A percentile compares a stretch with the other conserved stretches of the same genome.
Evolutionary conservation across 345 rosid genomes (phyloP).

Genomic region (Eutrema heterophyllum): DNA sequence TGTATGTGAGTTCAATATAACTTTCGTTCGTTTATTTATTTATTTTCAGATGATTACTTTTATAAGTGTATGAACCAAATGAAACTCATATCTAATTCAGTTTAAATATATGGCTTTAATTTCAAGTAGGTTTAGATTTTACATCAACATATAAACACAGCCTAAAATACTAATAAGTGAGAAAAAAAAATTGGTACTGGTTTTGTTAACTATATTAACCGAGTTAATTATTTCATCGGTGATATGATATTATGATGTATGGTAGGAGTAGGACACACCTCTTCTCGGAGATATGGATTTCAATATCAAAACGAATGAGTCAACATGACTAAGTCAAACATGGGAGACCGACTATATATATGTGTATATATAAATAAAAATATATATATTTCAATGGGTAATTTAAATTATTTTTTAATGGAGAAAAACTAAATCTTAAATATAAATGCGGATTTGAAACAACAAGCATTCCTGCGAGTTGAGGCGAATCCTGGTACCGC

Average conservation of each 20-base stretch:
- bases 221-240: not conserved
- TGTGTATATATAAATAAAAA: not conserved
- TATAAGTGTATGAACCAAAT: not conserved
- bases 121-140: not conserved
- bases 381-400: too few species aligned
- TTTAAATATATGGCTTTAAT: not conserved
- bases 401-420: too few species aligned
- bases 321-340: slow-evolving; percentile 15
- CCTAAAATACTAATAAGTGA: not conserved
- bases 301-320: not conserved
- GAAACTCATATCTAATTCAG: not conserved
- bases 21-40: not conserved
- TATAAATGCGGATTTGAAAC: too few species aligned
- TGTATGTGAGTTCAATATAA: not conserved
- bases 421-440: too few species aligned
- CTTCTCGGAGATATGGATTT: not conserved
- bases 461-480: too few species aligned
- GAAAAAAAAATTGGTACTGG: not conserved
- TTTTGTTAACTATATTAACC: not conserved
- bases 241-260: not conserved
- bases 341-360: not conserved
- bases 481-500: too few species aligned
- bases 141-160: not conserved
- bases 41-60: not conserved
- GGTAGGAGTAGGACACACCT: not conserved